Evolutionary conservation across 352 stramenopile species (phyloP).

Genomic region (Peronospora belbahrii): DNA sequence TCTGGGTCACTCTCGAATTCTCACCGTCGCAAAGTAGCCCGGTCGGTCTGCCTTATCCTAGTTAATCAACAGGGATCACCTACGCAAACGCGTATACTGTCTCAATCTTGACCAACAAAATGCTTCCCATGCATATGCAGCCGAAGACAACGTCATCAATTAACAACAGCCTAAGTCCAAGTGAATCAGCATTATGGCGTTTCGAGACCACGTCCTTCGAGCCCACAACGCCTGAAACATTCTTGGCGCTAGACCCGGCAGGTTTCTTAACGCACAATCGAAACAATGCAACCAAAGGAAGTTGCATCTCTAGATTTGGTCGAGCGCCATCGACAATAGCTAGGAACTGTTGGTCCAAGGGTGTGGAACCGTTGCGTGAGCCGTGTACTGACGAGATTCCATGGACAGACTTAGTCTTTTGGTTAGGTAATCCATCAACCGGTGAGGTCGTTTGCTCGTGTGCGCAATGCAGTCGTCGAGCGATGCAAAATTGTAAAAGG

Average conservation of each 20-base stretch:
- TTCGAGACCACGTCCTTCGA: conserved; percentile 3
- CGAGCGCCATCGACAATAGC: neutral
- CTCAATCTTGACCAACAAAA: neutral
- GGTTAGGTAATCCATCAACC: conserved; percentile 40
- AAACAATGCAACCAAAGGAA: conserved; percentile 15
- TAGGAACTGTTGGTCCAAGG: conserved; percentile 13
- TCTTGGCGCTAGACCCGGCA: conserved; percentile 17
- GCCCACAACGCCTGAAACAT: conserved; percentile 19
- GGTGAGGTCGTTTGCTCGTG: conserved; percentile 44
- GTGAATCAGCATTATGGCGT: conserved; percentile 1
- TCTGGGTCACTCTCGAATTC: conserved; percentile 26
- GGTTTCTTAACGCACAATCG: conserved; percentile 16
- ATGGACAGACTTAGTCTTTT: conserved; percentile 50
- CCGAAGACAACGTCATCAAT: neutral
- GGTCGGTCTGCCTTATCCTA: conserved; percentile 5
- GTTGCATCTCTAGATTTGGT: conserved; percentile 3
- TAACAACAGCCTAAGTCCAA: neutral
- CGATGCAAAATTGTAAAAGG: conserved; percentile 10
- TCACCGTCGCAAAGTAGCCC: conserved; percentile 7
- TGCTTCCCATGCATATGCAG: conserved; percentile 16
- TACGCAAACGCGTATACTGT: conserved; percentile 15
- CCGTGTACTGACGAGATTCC: conserved; percentile 48
- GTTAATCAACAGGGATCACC: neutral
- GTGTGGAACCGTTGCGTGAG: conserved; percentile 45
- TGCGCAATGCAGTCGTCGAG: conserved; percentile 15